A percentile compares a stretch with the other conserved stretches of the same genome.
Conservation (phyloP, 768 basidiomycete species). For the Cystofilobasidium bisporidii region DNA sequence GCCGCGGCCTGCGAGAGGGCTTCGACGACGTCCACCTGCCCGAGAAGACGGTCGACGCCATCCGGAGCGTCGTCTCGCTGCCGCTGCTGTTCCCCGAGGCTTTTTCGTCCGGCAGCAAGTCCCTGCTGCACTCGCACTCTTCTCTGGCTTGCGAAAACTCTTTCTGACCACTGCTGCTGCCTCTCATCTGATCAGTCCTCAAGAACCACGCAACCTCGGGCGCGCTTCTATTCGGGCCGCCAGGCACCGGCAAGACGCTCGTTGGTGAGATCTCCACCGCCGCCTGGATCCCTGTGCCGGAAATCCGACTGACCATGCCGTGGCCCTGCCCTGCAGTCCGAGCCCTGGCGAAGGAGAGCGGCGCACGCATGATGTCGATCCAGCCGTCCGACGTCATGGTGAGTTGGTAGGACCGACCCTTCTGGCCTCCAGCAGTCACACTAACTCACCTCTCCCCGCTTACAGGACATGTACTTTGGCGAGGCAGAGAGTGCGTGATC, state of each 20-base stretch:
- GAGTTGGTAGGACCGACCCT: conserved; percentile 47
- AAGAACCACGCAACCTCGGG: conserved; percentile 87
- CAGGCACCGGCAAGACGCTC: conserved; percentile 29
- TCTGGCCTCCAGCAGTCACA: too few relatives aligned
- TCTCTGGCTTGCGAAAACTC: too few relatives aligned
- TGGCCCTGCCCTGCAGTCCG: conserved; percentile 54
- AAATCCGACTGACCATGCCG: conserved; percentile 68
- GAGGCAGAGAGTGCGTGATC: conserved; percentile 37
- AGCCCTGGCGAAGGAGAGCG: conserved; percentile 85
- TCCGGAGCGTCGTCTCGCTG: conserved; percentile 68
- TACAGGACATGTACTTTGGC: conserved; percentile 28
- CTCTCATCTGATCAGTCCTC: too few relatives aligned
- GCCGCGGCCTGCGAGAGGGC: conserved; percentile 45
- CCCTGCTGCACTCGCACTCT: neutral
- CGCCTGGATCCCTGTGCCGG: too few relatives aligned
- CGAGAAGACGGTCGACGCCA: conserved; percentile 75
- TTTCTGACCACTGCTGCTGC: too few relatives aligned
- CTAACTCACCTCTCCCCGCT: too few relatives aligned
- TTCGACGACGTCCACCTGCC: conserved; percentile 73
- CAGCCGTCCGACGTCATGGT: conserved; percentile 93
- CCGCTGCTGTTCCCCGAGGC: conserved; percentile 78
- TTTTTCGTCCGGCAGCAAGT: conserved; percentile 61
- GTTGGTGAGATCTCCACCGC: neutral
- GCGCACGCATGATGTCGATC: conserved; percentile 81
- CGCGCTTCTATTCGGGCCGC: conserved; percentile 83